phyloP scores from a whole-genome alignment of 306 rosid genomes.

The Lotus japonicus region DNA sequence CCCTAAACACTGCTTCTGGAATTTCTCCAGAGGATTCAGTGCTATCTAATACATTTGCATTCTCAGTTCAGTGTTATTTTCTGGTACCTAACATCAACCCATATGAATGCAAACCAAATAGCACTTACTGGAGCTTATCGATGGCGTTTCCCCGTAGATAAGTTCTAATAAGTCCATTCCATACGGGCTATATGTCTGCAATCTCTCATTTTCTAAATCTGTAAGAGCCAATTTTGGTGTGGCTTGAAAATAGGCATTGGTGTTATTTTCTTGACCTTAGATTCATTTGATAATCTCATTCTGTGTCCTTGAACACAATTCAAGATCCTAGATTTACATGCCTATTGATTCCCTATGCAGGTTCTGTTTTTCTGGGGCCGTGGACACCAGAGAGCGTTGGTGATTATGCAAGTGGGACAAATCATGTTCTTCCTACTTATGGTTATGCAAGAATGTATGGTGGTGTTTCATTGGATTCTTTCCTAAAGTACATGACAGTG shows the following conservation, averaged over 20 bases:
- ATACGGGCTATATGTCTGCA: too few species aligned
- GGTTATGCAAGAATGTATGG: conserved; percentile 90
- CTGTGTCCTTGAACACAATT: not conserved
- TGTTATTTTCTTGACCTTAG: not conserved
- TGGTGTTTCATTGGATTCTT: conserved; percentile 81
- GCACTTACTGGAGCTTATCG: too few species aligned
- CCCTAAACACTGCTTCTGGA: too few species aligned
- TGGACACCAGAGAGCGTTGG: conserved; percentile 96
- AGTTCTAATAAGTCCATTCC: too few species aligned
- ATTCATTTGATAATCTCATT: not conserved
- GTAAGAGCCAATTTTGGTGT: not conserved
- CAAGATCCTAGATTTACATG: not conserved
- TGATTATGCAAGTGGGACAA: conserved; percentile 91
- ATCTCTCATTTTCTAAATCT: too few species aligned
- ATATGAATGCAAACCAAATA: too few species aligned
- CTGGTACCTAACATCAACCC: too few species aligned
- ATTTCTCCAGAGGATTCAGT: too few species aligned
- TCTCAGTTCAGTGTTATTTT: too few species aligned
- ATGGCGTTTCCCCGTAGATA: too few species aligned
- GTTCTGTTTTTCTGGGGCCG: conserved; percentile 74
- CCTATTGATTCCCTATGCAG: conserved; percentile 28
- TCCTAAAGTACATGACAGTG: conserved; percentile 73
- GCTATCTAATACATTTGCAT: too few species aligned
- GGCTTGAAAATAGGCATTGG: not conserved
- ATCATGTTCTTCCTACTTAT: conserved; percentile 87